A percentile compares a stretch with the other conserved stretches of the same genome.
Conservation (phyloP, 1,284 basidiomycete genomes). For the Inonotus hispidus region DNA sequence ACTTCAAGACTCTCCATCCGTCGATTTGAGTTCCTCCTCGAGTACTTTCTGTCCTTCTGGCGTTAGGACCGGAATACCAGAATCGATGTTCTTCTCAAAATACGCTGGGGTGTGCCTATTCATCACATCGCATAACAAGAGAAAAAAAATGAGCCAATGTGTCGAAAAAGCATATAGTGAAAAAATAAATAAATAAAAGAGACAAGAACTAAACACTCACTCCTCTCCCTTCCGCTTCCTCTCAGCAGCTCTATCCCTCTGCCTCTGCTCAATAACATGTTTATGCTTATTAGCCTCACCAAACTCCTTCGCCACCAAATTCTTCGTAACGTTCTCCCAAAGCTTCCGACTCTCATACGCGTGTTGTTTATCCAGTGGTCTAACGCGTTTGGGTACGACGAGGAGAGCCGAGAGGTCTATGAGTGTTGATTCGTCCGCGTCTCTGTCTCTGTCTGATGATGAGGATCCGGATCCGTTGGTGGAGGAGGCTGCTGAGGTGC, state of each 20-base stretch:
- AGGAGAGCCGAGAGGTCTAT: constrained; percentile 74
- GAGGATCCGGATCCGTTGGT: no score
- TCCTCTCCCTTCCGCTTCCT: constrained; percentile 71
- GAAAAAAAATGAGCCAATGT: constrained; percentile 6
- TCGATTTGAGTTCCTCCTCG: constrained; percentile 54
- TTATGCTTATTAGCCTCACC: constrained; percentile 86
- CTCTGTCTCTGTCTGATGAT: neutral
- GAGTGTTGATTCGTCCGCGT: constrained; percentile 57
- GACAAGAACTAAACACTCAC: constrained; percentile 50
- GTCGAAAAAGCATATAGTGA: constrained; percentile 2
- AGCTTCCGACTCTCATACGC: constrained; percentile 81
- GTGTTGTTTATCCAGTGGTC: constrained; percentile 77
- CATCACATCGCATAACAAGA: neutral
- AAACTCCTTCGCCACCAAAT: constrained; percentile 81
- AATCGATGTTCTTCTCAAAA: constrained; percentile 69
- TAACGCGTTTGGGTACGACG: constrained; percentile 80
- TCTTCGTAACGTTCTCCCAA: constrained; percentile 82
- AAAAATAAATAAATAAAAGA: constrained; percentile 1
- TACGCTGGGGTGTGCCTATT: constrained; percentile 75
- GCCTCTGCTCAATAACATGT: constrained; percentile 83
- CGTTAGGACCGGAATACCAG: constrained; percentile 75
- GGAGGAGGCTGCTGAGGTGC: neutral
- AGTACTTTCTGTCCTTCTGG: constrained; percentile 63
- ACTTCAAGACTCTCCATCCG: constrained; percentile 12
- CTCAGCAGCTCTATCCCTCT: constrained; percentile 81